A percentile compares a stretch with the other conserved stretches of the same genome.
Conservation (phyloP, 306 rosid species). For the Senna tora region DNA sequence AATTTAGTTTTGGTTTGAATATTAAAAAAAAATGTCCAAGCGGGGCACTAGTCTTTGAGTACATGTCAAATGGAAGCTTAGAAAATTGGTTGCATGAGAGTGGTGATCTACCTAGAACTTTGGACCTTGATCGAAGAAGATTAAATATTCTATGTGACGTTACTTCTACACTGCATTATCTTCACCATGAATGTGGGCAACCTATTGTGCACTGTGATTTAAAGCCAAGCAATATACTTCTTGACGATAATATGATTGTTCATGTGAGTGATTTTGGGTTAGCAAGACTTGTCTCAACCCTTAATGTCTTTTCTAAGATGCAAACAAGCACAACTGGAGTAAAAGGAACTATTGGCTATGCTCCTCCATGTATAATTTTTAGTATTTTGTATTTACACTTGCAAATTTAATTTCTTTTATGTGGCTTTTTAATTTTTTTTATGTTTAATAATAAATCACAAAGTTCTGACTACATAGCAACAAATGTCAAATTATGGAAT, state of each 20-base stretch:
- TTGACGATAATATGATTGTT: not conserved
- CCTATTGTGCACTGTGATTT: not conserved
- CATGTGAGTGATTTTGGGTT: not conserved
- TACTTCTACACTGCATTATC: not conserved
- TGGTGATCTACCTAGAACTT: no score
- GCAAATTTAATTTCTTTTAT: no score
- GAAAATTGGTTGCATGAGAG: no score
- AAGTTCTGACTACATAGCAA: no score
- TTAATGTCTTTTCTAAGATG: not conserved
- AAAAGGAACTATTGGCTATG: conserved; percentile 27
- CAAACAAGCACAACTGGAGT: not conserved
- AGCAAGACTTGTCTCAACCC: conserved; percentile 6
- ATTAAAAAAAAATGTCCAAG: no score
- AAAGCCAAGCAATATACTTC: conserved; percentile 10
- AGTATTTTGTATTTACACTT: no score
- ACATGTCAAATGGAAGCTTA: not conserved
- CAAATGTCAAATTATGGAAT: not conserved
- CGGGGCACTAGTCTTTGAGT: no score
- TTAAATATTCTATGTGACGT: not conserved
- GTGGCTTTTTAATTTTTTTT: no score
- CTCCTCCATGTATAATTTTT: conserved; percentile 16
- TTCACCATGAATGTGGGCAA: conserved; percentile 8
- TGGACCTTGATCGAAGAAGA: not conserved
- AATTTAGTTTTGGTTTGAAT: no score
- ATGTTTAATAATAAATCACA: not conserved